Percentiles rank a stretch among this genome's conserved stretches.
Evolutionary conservation across 306 rosid genomes (phyloP).

Genomic region (Cucurbita maxima): DNA sequence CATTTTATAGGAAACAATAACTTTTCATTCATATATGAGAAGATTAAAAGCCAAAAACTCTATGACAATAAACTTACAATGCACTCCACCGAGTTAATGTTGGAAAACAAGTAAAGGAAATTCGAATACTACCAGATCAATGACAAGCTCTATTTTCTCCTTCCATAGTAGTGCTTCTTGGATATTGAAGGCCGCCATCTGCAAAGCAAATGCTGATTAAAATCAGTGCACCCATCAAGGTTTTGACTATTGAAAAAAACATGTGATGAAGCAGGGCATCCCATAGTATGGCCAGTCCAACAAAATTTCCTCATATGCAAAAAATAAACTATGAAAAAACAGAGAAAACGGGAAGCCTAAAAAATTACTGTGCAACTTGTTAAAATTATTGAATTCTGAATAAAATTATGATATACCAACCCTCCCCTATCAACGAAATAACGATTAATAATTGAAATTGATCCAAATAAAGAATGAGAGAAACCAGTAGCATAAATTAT

Average conservation of each 20-base stretch:
- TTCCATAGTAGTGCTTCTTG: conserved; percentile 95
- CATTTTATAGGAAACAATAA: neutral
- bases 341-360: neutral
- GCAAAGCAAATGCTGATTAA: conserved; percentile 14
- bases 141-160: conserved; percentile 78
- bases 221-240: neutral
- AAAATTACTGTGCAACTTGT: neutral
- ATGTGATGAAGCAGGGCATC: neutral
- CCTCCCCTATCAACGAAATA: neutral
- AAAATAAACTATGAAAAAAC: neutral
- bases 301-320: neutral
- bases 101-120: neutral
- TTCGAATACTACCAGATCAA: conserved; percentile 61
- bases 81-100: neutral
- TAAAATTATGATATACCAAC: neutral
- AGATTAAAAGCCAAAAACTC: neutral
- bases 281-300: neutral
- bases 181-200: conserved; percentile 99
- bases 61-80: neutral
- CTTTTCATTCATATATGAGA: neutral
- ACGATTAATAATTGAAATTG: neutral
- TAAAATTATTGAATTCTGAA: no score
- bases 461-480: neutral
- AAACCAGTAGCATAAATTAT: neutral
- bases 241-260: neutral